A percentile compares a stretch with the other conserved stretches of the same genome.
Evolutionary conservation across 2,329 filamentous ascomycete species (phyloP).

Genomic region (Colletotrichum sidae): DNA sequence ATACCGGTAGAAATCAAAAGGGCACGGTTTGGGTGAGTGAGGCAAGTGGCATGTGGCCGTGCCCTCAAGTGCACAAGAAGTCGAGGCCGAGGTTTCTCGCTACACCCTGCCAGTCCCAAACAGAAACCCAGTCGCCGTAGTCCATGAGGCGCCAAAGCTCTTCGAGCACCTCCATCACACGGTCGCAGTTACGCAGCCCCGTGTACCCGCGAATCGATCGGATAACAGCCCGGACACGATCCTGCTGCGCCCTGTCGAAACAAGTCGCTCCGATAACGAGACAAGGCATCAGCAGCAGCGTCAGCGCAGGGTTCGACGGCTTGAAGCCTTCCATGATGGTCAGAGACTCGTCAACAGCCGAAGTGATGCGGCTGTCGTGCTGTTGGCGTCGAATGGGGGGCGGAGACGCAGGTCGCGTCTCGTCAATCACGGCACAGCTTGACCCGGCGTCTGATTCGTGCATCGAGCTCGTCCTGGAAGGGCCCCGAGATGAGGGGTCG

Average conservation of each 20-base stretch:
- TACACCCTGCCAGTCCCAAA: slow-evolving; percentile 74
- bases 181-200: slow-evolving; percentile 68
- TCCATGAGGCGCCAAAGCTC: slow-evolving; percentile 72
- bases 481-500: slow-evolving; percentile 47
- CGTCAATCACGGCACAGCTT: slow-evolving; percentile 29
- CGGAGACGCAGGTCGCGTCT: slow-evolving; percentile 51
- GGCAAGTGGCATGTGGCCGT: not conserved
- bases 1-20: slow-evolving; percentile 25
- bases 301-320: slow-evolving; percentile 68
- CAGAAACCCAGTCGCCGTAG: slow-evolving; percentile 65
- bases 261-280: slow-evolving; percentile 71
- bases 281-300: slow-evolving; percentile 69
- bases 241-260: slow-evolving; percentile 64
- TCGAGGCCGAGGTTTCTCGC: slow-evolving; percentile 65
- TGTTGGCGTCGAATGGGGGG: slow-evolving; percentile 59
- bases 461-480: slow-evolving; percentile 54
- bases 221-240: slow-evolving; percentile 63
- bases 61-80: slow-evolving; percentile 62
- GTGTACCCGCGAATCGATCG: slow-evolving; percentile 67
- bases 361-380: slow-evolving; percentile 63
- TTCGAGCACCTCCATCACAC: slow-evolving; percentile 64
- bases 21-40: slow-evolving; percentile 7
- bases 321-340: slow-evolving; percentile 65
- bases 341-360: slow-evolving; percentile 68
- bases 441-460: slow-evolving; percentile 44